Evolutionary conservation across 768 basidiomycete genomes (phyloP).

Genomic region (Dacryopinax primogenitus): DNA sequence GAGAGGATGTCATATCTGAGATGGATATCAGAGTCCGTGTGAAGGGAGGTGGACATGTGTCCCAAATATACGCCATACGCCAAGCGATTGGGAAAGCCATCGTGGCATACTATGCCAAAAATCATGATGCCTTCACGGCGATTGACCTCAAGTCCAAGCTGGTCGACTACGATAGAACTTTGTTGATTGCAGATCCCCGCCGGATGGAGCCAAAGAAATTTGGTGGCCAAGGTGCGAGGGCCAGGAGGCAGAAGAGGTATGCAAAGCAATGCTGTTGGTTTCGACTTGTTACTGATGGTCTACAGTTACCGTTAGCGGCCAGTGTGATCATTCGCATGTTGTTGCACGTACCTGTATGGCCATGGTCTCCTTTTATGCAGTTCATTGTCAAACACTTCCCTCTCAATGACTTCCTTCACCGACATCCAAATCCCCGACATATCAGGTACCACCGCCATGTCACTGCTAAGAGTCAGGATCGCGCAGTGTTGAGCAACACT

Average conservation of each 20-base stretch:
- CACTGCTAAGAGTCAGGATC: background rate
- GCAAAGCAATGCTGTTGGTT: slow-evolving; percentile 17
- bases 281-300: background rate
- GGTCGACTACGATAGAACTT: slow-evolving; percentile 83
- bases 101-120: slow-evolving; percentile 97
- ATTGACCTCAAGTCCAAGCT: slow-evolving; percentile 98
- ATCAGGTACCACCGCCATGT: background rate
- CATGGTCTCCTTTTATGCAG: background rate
- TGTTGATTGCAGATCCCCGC: slow-evolving; percentile 87
- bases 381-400: background rate
- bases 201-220: slow-evolving; percentile 99
- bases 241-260: slow-evolving; percentile 93
- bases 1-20: slow-evolving; percentile 65
- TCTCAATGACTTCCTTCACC: no score
- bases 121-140: slow-evolving; percentile 92
- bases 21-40: slow-evolving; percentile 96
- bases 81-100: slow-evolving; percentile 97
- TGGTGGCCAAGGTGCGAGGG: slow-evolving; percentile 95
- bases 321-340: background rate
- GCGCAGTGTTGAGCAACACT: background rate
- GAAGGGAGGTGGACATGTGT: slow-evolving; percentile 98
- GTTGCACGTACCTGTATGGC: background rate
- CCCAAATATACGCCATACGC: slow-evolving; percentile 96
- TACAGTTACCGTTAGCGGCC: background rate
- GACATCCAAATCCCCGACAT: background rate